Evolutionary conservation across 1,284 basidiomycete genomes (phyloP).

Genomic region (Ceratobasidium sp.): DNA sequence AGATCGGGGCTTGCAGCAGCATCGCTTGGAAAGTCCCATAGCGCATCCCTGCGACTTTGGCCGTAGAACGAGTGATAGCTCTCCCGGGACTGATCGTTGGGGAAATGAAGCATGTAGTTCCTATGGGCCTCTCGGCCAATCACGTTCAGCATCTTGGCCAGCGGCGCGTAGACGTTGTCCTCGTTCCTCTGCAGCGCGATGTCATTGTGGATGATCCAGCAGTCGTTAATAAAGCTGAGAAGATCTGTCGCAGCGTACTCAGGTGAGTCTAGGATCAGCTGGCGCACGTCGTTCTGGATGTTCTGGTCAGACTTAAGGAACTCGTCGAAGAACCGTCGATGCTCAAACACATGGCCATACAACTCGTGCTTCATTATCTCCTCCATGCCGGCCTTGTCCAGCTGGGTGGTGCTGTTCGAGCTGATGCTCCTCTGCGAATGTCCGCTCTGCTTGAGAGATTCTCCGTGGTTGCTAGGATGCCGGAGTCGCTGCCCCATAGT

Average conservation of each 20-base stretch:
- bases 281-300: neutral
- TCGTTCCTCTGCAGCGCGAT: neutral
- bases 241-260: neutral
- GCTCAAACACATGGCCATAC: neutral
- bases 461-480: neutral
- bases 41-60: neutral
- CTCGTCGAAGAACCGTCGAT: neutral
- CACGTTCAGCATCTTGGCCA: neutral
- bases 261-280: neutral
- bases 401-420: neutral
- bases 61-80: neutral
- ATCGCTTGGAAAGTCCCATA: neutral
- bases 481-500: neutral
- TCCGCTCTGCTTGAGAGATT: neutral
- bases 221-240: neutral
- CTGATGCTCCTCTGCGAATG: neutral
- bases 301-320: neutral
- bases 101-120: neutral
- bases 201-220: neutral
- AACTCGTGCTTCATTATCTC: conserved; percentile 1
- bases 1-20: neutral
- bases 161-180: neutral
- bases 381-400: neutral
- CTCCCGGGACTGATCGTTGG: neutral
- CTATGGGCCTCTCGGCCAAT: neutral